phyloP scores from a whole-genome alignment of 768 basidiomycete species.

The Termitomyces sp. region DNA sequence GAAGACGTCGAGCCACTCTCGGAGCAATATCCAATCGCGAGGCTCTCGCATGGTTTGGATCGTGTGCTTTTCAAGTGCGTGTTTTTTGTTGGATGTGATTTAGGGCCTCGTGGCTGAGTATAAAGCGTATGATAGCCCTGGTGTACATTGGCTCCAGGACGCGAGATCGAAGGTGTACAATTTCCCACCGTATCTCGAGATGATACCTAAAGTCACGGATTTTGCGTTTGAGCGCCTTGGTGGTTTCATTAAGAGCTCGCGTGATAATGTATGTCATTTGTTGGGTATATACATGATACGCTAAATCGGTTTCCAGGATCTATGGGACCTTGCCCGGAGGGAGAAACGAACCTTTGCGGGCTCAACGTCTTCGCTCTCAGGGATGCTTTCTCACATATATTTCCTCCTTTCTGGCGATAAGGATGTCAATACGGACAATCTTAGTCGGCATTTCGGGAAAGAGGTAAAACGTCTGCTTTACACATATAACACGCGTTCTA shows the following conservation, averaged over 20 bases:
- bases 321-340: slow-evolving; percentile 57
- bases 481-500: neutral
- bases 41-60: slow-evolving; percentile 63
- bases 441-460: slow-evolving; percentile 59
- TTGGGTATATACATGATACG: neutral
- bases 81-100: neutral
- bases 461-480: slow-evolving; percentile 44
- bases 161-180: slow-evolving; percentile 85
- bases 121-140: slow-evolving; percentile 52
- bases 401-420: slow-evolving; percentile 79
- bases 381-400: slow-evolving; percentile 84
- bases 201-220: slow-evolving; percentile 72
- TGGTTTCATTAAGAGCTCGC: slow-evolving; percentile 75
- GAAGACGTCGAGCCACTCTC: slow-evolving; percentile 41
- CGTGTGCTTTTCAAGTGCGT: slow-evolving; percentile 54
- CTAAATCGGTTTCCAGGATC: slow-evolving; percentile 44
- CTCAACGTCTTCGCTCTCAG: slow-evolving; percentile 87
- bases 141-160: slow-evolving; percentile 87
- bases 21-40: slow-evolving; percentile 55
- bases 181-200: slow-evolving; percentile 69
- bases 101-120: neutral
- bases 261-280: slow-evolving; percentile 55
- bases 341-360: slow-evolving; percentile 70
- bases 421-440: slow-evolving; percentile 53
- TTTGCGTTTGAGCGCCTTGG: slow-evolving; percentile 83